Base-by-base conservation (phyloP, 441 rosid genomes). In the Omphalea diandra region DNA sequence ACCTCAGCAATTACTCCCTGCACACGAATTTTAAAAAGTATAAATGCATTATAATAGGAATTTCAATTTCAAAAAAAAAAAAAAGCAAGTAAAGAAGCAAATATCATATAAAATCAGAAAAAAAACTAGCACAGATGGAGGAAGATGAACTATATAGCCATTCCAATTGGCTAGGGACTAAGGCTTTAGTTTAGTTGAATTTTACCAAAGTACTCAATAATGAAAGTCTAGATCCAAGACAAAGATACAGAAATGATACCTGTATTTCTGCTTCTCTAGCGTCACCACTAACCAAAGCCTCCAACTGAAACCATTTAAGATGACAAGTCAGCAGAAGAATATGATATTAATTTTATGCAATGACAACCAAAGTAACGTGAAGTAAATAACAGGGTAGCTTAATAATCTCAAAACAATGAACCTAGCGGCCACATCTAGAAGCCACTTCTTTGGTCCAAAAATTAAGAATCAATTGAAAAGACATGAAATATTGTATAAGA, bases 1-100 rank as follows among this genome's bases (percentile, higher is more conserved):
- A 96, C 96, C 82, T 91, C 98, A 56, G 94, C 75, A 77, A 93
- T 81, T 61, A 91, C 76, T 44, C 87, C 94, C 98, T 96, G 84
- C 41, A 68, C 55, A 78, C 35, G 53, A 50, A 61, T 69, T 67
- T 22, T 7, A 24, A 54, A 2, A 3, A 8, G 40, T 0, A 8
- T 12, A 20, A 65, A 63, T 63, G 54, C 29, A 12, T 40, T 60
- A 11, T 40, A 40, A 40, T 40, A 40, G 9, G 44, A 1, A 40
- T 40, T 40, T 73, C 36, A 52, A 10, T 11, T 47, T 1, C 40
- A 29, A 2, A 49, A 54, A 56, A 20, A 12, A 11, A 40, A 36
- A 49, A n/a, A n/a, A n/a, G n/a, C n/a, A 7, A 17, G 24, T 0
- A 63, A 12, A 52, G 15, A 22, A 72, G n/a, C n/a, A n/a, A n/a